Conservation (phyloP, 129 eudicot genomes). For the Glebionis coronaria region DNA sequence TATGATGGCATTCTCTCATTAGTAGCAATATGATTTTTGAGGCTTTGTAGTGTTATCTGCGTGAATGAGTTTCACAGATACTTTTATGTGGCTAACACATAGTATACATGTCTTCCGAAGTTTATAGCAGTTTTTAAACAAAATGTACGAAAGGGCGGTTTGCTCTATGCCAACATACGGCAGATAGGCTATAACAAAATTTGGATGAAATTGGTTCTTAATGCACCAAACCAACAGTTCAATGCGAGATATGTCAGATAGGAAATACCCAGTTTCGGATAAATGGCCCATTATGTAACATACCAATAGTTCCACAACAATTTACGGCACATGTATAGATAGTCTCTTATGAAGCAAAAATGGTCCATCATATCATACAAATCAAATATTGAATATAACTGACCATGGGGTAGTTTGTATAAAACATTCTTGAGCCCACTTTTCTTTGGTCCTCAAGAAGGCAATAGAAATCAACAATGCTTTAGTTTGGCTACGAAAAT, state of each 20-base stretch:
- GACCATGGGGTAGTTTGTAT: not conserved
- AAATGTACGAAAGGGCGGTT: too few relatives aligned
- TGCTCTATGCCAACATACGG: too few relatives aligned
- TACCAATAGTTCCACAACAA: not conserved
- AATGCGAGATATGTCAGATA: constrained; percentile 5
- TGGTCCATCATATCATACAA: not conserved
- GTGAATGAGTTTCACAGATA: not conserved
- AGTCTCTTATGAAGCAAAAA: not conserved
- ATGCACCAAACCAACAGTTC: not conserved
- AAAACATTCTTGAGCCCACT: not conserved
- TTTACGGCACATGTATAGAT: not conserved
- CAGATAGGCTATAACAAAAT: too few relatives aligned
- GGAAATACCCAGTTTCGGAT: not conserved
- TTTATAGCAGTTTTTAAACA: too few relatives aligned
- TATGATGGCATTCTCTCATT: not conserved
- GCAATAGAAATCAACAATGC: not conserved
- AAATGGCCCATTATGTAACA: not conserved
- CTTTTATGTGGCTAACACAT: too few relatives aligned
- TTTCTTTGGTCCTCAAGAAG: not conserved
- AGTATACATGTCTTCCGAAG: too few relatives aligned
- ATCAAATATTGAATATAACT: not conserved
- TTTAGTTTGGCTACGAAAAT: not conserved
- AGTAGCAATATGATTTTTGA: not conserved
- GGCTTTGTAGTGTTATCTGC: not conserved
- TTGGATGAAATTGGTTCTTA: too few relatives aligned